Conservation (phyloP, 305 asterid genomes). For the Plantago coronopus region DNA sequence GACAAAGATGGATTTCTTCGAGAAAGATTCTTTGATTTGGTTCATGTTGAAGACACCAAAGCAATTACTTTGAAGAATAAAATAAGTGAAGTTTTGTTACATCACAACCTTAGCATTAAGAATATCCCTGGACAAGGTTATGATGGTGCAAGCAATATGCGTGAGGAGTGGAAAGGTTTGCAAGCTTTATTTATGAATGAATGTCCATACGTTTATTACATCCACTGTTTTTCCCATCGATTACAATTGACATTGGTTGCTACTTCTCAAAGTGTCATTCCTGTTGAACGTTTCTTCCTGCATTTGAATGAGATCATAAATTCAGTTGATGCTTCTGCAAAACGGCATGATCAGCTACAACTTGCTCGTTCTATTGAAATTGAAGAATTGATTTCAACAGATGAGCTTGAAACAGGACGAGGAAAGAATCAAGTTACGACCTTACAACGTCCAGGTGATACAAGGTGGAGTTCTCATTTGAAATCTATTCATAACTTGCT, state of each 20-base stretch:
- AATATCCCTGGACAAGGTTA: not conserved
- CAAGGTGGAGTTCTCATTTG: slow-evolving; percentile 22
- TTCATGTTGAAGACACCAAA: slow-evolving; percentile 6
- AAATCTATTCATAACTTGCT: slow-evolving; percentile 7
- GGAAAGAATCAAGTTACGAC: slow-evolving; percentile 5
- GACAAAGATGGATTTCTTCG: not conserved
- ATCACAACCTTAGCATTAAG: not conserved
- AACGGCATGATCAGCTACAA: slow-evolving; percentile 17
- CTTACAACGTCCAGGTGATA: slow-evolving; percentile 9
- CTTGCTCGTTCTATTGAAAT: not conserved
- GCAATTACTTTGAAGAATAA: slow-evolving; percentile 1
- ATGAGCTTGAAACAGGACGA: slow-evolving; percentile 16
- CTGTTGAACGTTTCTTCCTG: slow-evolving; percentile 5
- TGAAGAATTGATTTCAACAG: slow-evolving; percentile 2
- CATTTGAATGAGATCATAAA: not conserved
- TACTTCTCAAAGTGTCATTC: not conserved
- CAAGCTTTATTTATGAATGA: not conserved
- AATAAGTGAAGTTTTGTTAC: not conserved
- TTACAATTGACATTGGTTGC: slow-evolving; percentile 14
- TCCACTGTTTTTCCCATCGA: slow-evolving; percentile 13
- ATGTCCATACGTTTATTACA: not conserved
- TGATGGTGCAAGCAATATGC: slow-evolving; percentile 3
- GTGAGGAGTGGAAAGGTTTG: not conserved
- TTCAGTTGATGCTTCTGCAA: slow-evolving; percentile 11
- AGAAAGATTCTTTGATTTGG: slow-evolving; percentile 5